Evolutionary conservation across 73 alveolate genomes (phyloP).

Genomic region (Paramecium sonneborni): DNA sequence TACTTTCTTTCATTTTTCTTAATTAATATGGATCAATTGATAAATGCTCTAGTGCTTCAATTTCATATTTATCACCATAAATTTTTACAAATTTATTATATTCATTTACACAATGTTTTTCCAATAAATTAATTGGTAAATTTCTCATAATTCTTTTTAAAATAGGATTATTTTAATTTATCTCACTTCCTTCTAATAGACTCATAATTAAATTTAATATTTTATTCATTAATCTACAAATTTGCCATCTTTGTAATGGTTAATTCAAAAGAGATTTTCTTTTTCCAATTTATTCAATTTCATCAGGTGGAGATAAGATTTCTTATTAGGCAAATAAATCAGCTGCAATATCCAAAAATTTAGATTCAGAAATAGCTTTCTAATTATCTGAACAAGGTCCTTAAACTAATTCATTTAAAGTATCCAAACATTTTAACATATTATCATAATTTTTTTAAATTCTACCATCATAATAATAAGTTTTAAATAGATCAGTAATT

Average conservation of each 20-base stretch:
- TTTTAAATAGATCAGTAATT: slow-evolving; percentile 57
- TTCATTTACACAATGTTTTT: slow-evolving; percentile 55
- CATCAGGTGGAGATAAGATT: not conserved
- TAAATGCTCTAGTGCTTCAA: slow-evolving; percentile 54
- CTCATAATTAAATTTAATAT: slow-evolving; percentile 60
- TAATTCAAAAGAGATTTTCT: slow-evolving; percentile 44
- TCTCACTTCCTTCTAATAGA: slow-evolving; percentile 66
- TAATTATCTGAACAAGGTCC: slow-evolving; percentile 74
- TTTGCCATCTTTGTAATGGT: slow-evolving; percentile 56
- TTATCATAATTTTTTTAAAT: slow-evolving; percentile 43
- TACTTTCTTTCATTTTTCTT: not conserved
- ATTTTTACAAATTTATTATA: slow-evolving; percentile 33
- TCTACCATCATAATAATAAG: slow-evolving; percentile 62
- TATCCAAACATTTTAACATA: slow-evolving; percentile 69
- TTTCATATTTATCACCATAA: slow-evolving; percentile 46
- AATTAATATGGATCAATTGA: slow-evolving; percentile 43
- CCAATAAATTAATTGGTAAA: slow-evolving; percentile 53
- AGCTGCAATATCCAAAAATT: slow-evolving; percentile 71
- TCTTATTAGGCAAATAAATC: slow-evolving; percentile 47
- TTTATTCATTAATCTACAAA: slow-evolving; percentile 58
- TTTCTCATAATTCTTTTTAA: slow-evolving; percentile 68
- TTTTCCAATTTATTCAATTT: not conserved
- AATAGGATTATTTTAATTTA: slow-evolving; percentile 6
- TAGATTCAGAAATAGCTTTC: slow-evolving; percentile 66
- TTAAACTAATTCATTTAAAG: slow-evolving; percentile 72